A percentile compares a stretch with the other conserved stretches of the same genome.
phyloP scores from a whole-genome alignment of 352 stramenopile genomes.

The Globisporangium polare region DNA sequence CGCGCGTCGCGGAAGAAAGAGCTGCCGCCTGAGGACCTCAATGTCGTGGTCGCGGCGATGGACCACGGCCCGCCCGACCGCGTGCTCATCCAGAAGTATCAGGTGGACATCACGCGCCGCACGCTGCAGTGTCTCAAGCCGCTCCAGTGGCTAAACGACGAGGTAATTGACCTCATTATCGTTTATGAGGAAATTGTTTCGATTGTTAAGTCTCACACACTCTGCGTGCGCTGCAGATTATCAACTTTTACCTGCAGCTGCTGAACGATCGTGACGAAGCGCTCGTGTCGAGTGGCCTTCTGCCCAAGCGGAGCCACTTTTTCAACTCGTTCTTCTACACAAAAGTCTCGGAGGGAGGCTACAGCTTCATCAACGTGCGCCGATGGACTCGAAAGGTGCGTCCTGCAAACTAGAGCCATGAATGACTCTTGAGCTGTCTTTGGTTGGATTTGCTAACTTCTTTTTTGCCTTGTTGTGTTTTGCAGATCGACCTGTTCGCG shows the following conservation, averaged over 20 bases:
- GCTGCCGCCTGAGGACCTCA: slow-evolving; percentile 56
- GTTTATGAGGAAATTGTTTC: neutral
- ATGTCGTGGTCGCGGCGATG: slow-evolving; percentile 55
- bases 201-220: neutral
- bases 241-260: slow-evolving; percentile 87
- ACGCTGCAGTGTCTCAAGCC: slow-evolving; percentile 73
- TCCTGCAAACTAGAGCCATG: too few relatives aligned
- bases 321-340: slow-evolving; percentile 89
- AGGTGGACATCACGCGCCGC: slow-evolving; percentile 71
- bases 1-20: slow-evolving; percentile 42
- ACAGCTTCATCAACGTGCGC: slow-evolving; percentile 82
- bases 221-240: slow-evolving; percentile 32
- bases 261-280: slow-evolving; percentile 64
- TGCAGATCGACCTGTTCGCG: slow-evolving; percentile 83
- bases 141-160: slow-evolving; percentile 75
- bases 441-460: neutral
- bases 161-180: slow-evolving; percentile 25
- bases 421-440: neutral
- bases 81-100: slow-evolving; percentile 79
- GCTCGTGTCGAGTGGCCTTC: slow-evolving; percentile 40
- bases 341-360: slow-evolving; percentile 75
- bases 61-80: slow-evolving; percentile 48
- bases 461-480: neutral
- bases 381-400: slow-evolving; percentile 80
- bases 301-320: slow-evolving; percentile 68